Percentiles rank a stretch among this genome's conserved stretches.
phyloP scores from a whole-genome alignment of 768 basidiomycete species.

The Tulasnella sp. region DNA sequence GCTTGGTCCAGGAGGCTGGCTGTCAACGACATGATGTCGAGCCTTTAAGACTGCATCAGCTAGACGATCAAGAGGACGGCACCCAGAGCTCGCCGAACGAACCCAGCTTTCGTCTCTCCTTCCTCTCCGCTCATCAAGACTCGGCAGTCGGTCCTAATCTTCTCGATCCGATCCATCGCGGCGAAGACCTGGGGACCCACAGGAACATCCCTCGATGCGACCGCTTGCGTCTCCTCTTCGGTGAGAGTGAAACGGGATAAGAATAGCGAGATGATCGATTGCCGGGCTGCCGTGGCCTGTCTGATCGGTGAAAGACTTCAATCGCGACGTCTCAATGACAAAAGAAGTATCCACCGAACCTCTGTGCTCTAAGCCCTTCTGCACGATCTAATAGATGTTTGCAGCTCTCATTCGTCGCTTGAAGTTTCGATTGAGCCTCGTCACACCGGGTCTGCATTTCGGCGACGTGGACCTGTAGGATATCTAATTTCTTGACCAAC shows the following conservation, averaged over 20 bases:
- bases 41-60: slow-evolving; percentile 49
- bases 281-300: slow-evolving; percentile 68
- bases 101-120: slow-evolving; percentile 78
- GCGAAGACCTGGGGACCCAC: slow-evolving; percentile 75
- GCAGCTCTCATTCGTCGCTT: slow-evolving; percentile 74
- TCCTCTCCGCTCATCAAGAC: slow-evolving; percentile 86
- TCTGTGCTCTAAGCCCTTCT: slow-evolving; percentile 70
- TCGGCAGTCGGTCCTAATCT: slow-evolving; percentile 81
- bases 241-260: slow-evolving; percentile 83
- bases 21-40: slow-evolving; percentile 87
- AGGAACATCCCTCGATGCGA: slow-evolving; percentile 78
- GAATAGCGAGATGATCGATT: slow-evolving; percentile 77
- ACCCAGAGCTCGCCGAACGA: slow-evolving; percentile 35
- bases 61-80: not conserved
- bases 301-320: slow-evolving; percentile 45
- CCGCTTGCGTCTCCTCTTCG: slow-evolving; percentile 68
- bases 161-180: slow-evolving; percentile 84
- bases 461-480: slow-evolving; percentile 72
- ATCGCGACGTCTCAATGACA: slow-evolving; percentile 23
- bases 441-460: slow-evolving; percentile 84
- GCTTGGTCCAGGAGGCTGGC: slow-evolving; percentile 83
- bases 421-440: slow-evolving; percentile 77
- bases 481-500: slow-evolving; percentile 71
- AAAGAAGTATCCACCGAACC: slow-evolving; percentile 51
- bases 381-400: slow-evolving; percentile 81